Evolutionary conservation across 2,329 filamentous ascomycete species (phyloP).

Genomic region (Epichloe typhina): DNA sequence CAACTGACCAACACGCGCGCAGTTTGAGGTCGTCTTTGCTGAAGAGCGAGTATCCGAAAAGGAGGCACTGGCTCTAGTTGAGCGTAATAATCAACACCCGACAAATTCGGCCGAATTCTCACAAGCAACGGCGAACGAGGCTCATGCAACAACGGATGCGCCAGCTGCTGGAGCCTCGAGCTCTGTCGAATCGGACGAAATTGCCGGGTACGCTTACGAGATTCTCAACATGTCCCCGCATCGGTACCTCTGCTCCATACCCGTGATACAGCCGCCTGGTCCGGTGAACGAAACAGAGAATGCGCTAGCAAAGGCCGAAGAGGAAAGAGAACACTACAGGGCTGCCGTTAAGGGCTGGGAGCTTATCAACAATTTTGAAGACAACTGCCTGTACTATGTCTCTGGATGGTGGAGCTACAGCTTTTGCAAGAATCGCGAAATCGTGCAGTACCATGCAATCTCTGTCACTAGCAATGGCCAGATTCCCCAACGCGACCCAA

Average conservation of each 20-base stretch:
- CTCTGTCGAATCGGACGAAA: slow-evolving; percentile 20
- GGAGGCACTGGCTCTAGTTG: slow-evolving; percentile 51
- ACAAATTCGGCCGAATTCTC: slow-evolving; percentile 28
- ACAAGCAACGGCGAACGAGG: slow-evolving; percentile 24
- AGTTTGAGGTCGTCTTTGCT: slow-evolving; percentile 74
- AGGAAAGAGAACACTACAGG: slow-evolving; percentile 65
- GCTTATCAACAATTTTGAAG: slow-evolving; percentile 62
- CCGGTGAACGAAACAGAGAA: slow-evolving; percentile 53
- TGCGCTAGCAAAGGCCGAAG: slow-evolving; percentile 55
- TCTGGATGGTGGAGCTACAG: slow-evolving; percentile 94
- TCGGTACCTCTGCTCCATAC: slow-evolving; percentile 75
- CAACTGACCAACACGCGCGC: not conserved
- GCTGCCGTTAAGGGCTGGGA: slow-evolving; percentile 71
- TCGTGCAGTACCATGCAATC: slow-evolving; percentile 82
- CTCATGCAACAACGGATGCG: not conserved
- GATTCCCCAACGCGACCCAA: slow-evolving; percentile 64
- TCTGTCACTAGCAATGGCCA: slow-evolving; percentile 53
- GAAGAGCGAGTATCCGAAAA: slow-evolving; percentile 58
- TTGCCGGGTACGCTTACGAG: slow-evolving; percentile 41
- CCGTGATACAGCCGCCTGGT: slow-evolving; percentile 46
- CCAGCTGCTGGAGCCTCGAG: slow-evolving; percentile 9
- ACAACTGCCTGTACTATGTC: slow-evolving; percentile 70
- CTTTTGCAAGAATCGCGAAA: slow-evolving; percentile 79
- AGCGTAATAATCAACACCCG: slow-evolving; percentile 21
- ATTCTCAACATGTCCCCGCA: slow-evolving; percentile 57